Conservation (phyloP, 805 yeast genomes). For the Pichia californica region DNA sequence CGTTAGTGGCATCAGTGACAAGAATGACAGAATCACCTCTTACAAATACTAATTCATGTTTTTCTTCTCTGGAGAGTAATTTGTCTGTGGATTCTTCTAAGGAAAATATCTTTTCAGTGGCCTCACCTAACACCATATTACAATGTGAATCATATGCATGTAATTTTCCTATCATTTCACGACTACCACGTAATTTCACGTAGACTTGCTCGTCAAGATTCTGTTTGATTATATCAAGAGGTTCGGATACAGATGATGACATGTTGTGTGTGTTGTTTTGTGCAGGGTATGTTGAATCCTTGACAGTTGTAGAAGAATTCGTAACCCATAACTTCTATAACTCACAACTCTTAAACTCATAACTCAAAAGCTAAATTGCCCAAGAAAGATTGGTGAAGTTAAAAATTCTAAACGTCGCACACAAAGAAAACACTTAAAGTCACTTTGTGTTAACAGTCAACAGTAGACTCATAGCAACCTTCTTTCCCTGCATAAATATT, state of each 20-base stretch:
- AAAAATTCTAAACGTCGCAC: too few species aligned
- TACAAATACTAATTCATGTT: conserved; percentile 84
- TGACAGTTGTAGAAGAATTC: too few species aligned
- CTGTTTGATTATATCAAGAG: conserved; percentile 82
- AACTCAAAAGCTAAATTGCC: too few species aligned
- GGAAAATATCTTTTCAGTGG: conserved; percentile 71
- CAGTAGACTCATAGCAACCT: too few species aligned
- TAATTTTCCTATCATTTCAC: conserved; percentile 83
- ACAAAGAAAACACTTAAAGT: too few species aligned
- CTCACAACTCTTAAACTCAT: too few species aligned
- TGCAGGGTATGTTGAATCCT: conserved; percentile 12
- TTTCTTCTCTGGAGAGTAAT: conserved; percentile 41
- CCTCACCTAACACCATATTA: conserved; percentile 91
- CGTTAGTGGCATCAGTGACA: conserved; percentile 38
- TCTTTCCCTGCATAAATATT: too few species aligned
- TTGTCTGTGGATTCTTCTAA: conserved; percentile 43
- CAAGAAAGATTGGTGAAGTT: too few species aligned
- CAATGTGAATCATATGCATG: conserved; percentile 97
- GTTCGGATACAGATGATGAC: conserved; percentile 42
- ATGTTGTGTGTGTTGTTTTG: neutral
- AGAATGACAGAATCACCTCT: conserved; percentile 97
- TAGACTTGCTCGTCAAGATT: conserved; percentile 81
- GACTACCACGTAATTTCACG: conserved; percentile 88
- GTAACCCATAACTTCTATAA: too few species aligned
- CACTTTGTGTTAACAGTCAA: too few species aligned